Percentiles rank a stretch among this genome's conserved stretches.
Evolutionary conservation across 108 stramenopile genomes (phyloP).

Genomic region (Nitzschia sp.): DNA sequence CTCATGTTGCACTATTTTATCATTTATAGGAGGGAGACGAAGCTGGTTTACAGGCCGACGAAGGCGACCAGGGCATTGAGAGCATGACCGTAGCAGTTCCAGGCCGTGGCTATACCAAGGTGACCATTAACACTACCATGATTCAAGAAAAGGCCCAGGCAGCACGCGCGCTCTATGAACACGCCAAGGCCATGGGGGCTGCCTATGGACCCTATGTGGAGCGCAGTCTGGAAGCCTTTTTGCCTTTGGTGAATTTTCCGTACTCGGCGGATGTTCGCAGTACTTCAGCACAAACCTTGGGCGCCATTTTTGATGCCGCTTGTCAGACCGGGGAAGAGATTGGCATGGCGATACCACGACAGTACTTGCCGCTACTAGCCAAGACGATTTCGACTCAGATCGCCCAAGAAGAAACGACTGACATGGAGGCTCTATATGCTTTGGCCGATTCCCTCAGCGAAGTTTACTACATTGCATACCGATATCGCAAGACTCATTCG

Average conservation of each 20-base stretch:
- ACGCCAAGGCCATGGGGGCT: slow-evolving; percentile 61
- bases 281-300: slow-evolving; percentile 67
- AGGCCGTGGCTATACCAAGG: slow-evolving; percentile 70
- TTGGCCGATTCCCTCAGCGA: slow-evolving; percentile 80
- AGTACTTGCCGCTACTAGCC: slow-evolving; percentile 42
- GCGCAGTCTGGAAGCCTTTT: slow-evolving; percentile 50
- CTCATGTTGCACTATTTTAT: not conserved
- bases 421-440: slow-evolving; percentile 68
- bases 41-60: slow-evolving; percentile 22
- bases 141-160: slow-evolving; percentile 77
- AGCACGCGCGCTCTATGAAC: slow-evolving; percentile 76
- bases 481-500: slow-evolving; percentile 23
- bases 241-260: slow-evolving; percentile 61
- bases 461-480: slow-evolving; percentile 57
- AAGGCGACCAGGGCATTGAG: slow-evolving; percentile 26
- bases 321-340: slow-evolving; percentile 52
- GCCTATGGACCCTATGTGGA: slow-evolving; percentile 66
- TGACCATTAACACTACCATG: slow-evolving; percentile 75
- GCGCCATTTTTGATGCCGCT: slow-evolving; percentile 77
- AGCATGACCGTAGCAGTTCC: slow-evolving; percentile 75
- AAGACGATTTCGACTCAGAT: slow-evolving; percentile 62
- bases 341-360: slow-evolving; percentile 37
- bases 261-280: slow-evolving; percentile 82
- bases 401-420: slow-evolving; percentile 53
- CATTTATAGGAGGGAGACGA: slow-evolving; percentile 38